A percentile compares a stretch with the other conserved stretches of the same genome.
These are phyloP conservation scores for Chlorella sp. DNA, from an alignment of 139 green algal genomes.

Conservation along the genomic window DNA sequence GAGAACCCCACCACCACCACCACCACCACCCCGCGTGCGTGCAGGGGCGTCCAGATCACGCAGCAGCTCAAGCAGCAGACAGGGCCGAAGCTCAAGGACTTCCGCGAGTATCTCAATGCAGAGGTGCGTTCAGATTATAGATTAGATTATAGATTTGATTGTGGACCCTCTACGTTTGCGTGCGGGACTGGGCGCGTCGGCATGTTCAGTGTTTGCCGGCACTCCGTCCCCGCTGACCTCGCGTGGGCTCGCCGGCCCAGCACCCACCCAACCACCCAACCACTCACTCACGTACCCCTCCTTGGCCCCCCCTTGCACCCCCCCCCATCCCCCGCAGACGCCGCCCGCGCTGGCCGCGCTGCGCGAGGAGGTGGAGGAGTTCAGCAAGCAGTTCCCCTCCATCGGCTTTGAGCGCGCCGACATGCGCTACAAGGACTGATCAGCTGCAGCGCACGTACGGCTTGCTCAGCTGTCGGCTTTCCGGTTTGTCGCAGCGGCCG, in stretches of 20 bases:
- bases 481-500: too few species aligned
- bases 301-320: not conserved
- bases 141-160: too few species aligned
- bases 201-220: not conserved
- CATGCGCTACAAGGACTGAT: slow-evolving; percentile 91
- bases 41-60: slow-evolving; percentile 50
- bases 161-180: slow-evolving; percentile 25
- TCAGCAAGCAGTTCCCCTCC: slow-evolving; percentile 81
- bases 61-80: slow-evolving; percentile 58
- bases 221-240: not conserved
- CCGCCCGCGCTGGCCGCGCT: slow-evolving; percentile 29
- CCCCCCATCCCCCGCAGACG: slow-evolving; percentile 1
- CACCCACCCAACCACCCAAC: not conserved
- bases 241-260: not conserved
- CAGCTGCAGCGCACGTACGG: too few species aligned
- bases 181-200: too few species aligned
- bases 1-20: too few species aligned
- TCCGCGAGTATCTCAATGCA: slow-evolving; percentile 69
- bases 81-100: slow-evolving; percentile 94
- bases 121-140: slow-evolving; percentile 34
- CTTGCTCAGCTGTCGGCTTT: too few species aligned
- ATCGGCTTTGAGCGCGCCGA: slow-evolving; percentile 96
- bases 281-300: not conserved
- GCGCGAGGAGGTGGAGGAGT: slow-evolving; percentile 68
- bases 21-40: not conserved